Conservation (phyloP, 2,329 filamentous ascomycete genomes). For the Pestalotiopsis sp. region DNA sequence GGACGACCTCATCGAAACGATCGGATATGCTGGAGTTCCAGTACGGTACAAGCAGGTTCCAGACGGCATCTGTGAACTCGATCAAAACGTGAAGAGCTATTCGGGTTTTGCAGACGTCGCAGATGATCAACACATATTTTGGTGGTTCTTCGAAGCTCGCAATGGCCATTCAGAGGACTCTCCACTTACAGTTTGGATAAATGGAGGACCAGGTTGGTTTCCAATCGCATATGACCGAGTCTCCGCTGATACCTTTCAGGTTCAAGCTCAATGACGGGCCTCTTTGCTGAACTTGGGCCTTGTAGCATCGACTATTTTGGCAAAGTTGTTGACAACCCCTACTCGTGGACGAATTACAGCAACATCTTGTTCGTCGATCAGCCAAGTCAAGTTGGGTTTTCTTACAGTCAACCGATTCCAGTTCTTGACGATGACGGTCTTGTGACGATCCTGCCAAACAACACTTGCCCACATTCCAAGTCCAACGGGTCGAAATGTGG, state of each 20-base stretch:
- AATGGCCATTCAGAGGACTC: slow-evolving; percentile 44
- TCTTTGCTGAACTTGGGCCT: slow-evolving; percentile 50
- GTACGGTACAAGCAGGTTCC: slow-evolving; percentile 52
- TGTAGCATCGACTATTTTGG: slow-evolving; percentile 44
- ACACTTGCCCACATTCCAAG: slow-evolving; percentile 52
- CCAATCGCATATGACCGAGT: background rate
- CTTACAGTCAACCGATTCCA: slow-evolving; percentile 42
- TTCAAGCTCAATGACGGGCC: slow-evolving; percentile 53
- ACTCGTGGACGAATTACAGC: slow-evolving; percentile 61
- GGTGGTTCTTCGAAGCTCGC: slow-evolving; percentile 55
- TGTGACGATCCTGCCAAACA: slow-evolving; percentile 46
- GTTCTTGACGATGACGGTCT: slow-evolving; percentile 27
- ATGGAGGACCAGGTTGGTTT: slow-evolving; percentile 44
- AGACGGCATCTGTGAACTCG: slow-evolving; percentile 45
- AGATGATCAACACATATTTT: slow-evolving; percentile 43
- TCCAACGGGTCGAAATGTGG: slow-evolving; percentile 45
- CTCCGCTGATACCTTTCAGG: slow-evolving; percentile 51
- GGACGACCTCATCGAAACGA: slow-evolving; percentile 25
- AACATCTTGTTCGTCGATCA: slow-evolving; percentile 66
- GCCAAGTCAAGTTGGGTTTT: slow-evolving; percentile 61
- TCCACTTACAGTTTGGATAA: slow-evolving; percentile 54
- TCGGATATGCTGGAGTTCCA: slow-evolving; percentile 36
- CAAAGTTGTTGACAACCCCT: slow-evolving; percentile 53
- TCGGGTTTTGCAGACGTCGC: slow-evolving; percentile 45
- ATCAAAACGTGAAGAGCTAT: slow-evolving; percentile 43